Evolutionary conservation across 768 basidiomycete species (phyloP).

Genomic region (Tylopilus cervinicoccineus): DNA sequence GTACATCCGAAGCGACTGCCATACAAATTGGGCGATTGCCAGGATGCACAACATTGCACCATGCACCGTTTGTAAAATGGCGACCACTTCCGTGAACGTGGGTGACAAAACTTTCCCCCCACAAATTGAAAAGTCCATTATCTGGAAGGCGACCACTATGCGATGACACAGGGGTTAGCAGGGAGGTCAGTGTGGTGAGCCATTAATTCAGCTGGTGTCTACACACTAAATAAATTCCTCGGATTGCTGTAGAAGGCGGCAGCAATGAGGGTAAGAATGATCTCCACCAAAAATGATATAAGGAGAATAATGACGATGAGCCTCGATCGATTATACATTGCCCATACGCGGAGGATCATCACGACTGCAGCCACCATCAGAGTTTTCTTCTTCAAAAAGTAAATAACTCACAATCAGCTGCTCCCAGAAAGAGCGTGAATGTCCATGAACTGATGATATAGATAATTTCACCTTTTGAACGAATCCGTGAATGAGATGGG

Average conservation of each 20-base stretch:
- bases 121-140: background rate
- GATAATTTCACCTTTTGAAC: conserved; percentile 1
- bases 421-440: background rate
- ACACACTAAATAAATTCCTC: background rate
- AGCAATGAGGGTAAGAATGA: background rate
- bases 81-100: background rate
- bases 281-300: background rate
- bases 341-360: conserved; percentile 4
- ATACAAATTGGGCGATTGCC: no score
- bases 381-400: background rate
- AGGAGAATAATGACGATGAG: conserved; percentile 2
- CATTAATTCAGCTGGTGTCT: background rate
- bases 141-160: background rate
- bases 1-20: no score
- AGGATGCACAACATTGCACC: no score
- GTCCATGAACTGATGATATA: background rate
- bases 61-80: background rate
- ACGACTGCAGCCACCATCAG: background rate
- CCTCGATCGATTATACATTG: conserved; percentile 1
- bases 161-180: background rate
- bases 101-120: no score
- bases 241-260: background rate
- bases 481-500: background rate
- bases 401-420: conserved; percentile 5
- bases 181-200: background rate